Conservation (phyloP, 1,284 basidiomycete species). For the Trichosporon sp. region DNA sequence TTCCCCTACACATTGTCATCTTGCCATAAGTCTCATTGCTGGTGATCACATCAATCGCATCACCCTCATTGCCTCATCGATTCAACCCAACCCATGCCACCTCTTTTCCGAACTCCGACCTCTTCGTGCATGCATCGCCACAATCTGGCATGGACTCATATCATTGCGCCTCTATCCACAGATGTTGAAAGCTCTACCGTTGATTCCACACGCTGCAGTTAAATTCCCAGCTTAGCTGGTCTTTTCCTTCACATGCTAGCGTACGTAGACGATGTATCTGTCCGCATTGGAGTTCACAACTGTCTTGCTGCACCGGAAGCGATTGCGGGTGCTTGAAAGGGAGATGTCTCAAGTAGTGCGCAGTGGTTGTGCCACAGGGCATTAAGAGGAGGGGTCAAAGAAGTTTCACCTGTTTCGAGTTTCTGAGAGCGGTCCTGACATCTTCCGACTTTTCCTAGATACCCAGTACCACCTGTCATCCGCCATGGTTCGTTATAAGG, state of each 20-base stretch:
- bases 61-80: slow-evolving; percentile 20
- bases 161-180: slow-evolving; percentile 5
- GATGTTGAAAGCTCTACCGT: slow-evolving; percentile 6
- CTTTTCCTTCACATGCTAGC: slow-evolving; percentile 15
- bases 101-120: slow-evolving; percentile 2
- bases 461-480: neutral
- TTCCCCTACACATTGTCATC: slow-evolving; percentile 8
- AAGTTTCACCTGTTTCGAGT: slow-evolving; percentile 12
- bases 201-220: slow-evolving; percentile 13
- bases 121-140: slow-evolving; percentile 9
- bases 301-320: too few species aligned
- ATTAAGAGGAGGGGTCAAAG: neutral
- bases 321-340: too few species aligned
- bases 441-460: slow-evolving; percentile 13
- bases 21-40: slow-evolving; percentile 19
- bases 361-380: neutral
- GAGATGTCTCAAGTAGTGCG: too few species aligned
- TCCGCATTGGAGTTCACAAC: slow-evolving; percentile 9
- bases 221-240: slow-evolving; percentile 4
- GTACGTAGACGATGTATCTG: slow-evolving; percentile 19
- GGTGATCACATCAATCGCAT: slow-evolving; percentile 15
- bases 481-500: slow-evolving; percentile 18
- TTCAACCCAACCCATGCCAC: slow-evolving; percentile 14
- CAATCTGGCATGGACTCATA: slow-evolving; percentile 13
- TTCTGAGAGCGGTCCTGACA: slow-evolving; percentile 11